phyloP scores from a whole-genome alignment of 768 basidiomycete genomes.

The Leccinum longicurvipes region DNA sequence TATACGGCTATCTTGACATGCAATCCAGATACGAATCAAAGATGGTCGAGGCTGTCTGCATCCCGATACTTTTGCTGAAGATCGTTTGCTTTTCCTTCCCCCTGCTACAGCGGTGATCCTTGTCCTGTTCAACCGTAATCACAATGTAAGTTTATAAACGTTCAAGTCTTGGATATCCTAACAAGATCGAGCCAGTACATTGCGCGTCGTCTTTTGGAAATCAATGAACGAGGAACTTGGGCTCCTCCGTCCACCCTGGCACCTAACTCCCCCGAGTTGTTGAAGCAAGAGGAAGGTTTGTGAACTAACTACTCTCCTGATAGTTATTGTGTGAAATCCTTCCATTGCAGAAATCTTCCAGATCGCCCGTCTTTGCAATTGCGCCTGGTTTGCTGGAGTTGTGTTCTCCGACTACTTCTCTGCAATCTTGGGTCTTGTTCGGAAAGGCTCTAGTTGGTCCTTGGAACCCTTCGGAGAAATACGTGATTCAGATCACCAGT shows the following conservation, averaged over 20 bases:
- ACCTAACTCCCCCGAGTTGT: slow-evolving; percentile 31
- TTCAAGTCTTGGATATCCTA: neutral
- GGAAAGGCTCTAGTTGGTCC: slow-evolving; percentile 75
- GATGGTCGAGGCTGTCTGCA: slow-evolving; percentile 65
- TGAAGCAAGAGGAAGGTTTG: slow-evolving; percentile 54
- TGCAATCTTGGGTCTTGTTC: slow-evolving; percentile 72
- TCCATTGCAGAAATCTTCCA: slow-evolving; percentile 70
- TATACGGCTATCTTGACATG: neutral
- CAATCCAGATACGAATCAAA: slow-evolving; percentile 32
- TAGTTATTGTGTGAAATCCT: neutral
- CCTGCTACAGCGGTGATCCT: slow-evolving; percentile 72
- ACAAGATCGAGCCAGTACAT: slow-evolving; percentile 55
- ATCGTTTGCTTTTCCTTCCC: slow-evolving; percentile 74
- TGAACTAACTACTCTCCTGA: neutral
- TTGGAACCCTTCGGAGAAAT: slow-evolving; percentile 76
- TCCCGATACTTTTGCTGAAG: slow-evolving; percentile 77
- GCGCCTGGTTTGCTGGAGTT: slow-evolving; percentile 72
- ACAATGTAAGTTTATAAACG: slow-evolving; percentile 55
- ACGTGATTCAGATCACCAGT: slow-evolving; percentile 49
- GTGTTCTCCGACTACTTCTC: slow-evolving; percentile 87
- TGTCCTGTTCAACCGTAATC: slow-evolving; percentile 87
- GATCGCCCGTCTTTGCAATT: slow-evolving; percentile 73
- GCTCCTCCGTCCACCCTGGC: slow-evolving; percentile 49
- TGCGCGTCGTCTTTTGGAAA: slow-evolving; percentile 68
- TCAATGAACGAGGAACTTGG: slow-evolving; percentile 74